Percentiles rank a stretch among this genome's conserved stretches.
phyloP scores from a whole-genome alignment of 2,329 filamentous ascomycete genomes.

The Fusarium sp. region DNA sequence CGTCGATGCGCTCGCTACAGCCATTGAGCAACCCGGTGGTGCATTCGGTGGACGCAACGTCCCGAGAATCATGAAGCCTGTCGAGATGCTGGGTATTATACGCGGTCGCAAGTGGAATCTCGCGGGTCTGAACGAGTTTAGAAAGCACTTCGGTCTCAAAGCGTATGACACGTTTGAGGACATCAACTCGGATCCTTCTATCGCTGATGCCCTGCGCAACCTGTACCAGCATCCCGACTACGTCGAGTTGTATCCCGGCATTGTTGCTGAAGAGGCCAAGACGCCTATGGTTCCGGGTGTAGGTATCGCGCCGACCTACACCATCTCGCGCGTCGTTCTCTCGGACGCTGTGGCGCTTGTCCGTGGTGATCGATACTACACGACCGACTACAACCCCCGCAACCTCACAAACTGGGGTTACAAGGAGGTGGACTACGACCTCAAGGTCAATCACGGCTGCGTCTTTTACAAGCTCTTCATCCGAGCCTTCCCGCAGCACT shows the following conservation, averaged over 20 bases:
- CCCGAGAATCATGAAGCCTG: conserved; percentile 74
- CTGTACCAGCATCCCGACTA: conserved; percentile 82
- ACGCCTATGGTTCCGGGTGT: conserved; percentile 76
- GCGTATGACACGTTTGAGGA: conserved; percentile 81
- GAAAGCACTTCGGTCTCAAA: conserved; percentile 81
- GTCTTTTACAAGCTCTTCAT: conserved; percentile 87
- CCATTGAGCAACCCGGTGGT: conserved; percentile 81
- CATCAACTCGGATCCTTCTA: conserved; percentile 79
- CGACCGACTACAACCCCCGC: conserved; percentile 76
- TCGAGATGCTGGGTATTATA: conserved; percentile 83
- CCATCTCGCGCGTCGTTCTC: conserved; percentile 78
- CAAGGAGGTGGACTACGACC: conserved; percentile 76
- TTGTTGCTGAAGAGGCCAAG: conserved; percentile 80
- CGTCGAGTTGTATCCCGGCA: conserved; percentile 82
- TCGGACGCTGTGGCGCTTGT: conserved; percentile 83
- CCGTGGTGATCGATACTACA: conserved; percentile 81
- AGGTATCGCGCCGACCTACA: conserved; percentile 79
- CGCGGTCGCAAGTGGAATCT: conserved; percentile 81
- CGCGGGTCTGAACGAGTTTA: conserved; percentile 83
- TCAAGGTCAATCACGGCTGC: conserved; percentile 79
- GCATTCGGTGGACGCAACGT: conserved; percentile 78
- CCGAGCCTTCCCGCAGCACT: conserved; percentile 81
- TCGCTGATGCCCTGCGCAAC: conserved; percentile 70
- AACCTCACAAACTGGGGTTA: conserved; percentile 87
- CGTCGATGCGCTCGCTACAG: conserved; percentile 71